A percentile compares a stretch with the other conserved stretches of the same genome.
Evolutionary conservation across 2,329 filamentous ascomycete species (phyloP).

Genomic region (Pleomassaria siparia): DNA sequence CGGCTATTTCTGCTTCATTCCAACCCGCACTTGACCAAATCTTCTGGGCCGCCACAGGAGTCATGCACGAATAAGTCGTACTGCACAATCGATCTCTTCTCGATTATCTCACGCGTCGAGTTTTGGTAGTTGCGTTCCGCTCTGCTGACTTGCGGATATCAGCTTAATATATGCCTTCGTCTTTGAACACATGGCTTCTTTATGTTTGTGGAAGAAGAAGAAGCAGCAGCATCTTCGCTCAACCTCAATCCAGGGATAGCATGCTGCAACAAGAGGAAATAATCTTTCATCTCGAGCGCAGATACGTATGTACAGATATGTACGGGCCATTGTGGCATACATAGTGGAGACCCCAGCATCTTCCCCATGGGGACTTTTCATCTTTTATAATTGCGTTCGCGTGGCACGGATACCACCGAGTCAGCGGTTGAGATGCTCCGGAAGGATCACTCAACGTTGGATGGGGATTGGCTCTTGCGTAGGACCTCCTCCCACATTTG

Average conservation of each 20-base stretch:
- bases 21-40: no score
- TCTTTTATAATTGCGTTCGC: background rate
- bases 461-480: background rate
- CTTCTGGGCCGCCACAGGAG: no score
- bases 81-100: no score
- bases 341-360: background rate
- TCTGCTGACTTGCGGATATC: background rate
- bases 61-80: no score
- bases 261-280: background rate
- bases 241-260: background rate
- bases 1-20: no score
- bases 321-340: background rate
- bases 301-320: background rate
- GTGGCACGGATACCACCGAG: background rate
- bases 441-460: background rate
- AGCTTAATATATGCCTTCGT: background rate
- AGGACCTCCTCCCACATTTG: background rate
- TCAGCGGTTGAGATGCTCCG: background rate
- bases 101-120: no score
- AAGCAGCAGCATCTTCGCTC: background rate
- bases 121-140: no score
- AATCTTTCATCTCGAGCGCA: background rate
- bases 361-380: background rate
- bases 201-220: no score
- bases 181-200: background rate